Base-by-base conservation (phyloP, 306 rosid species). In the Argentina anserina region DNA sequence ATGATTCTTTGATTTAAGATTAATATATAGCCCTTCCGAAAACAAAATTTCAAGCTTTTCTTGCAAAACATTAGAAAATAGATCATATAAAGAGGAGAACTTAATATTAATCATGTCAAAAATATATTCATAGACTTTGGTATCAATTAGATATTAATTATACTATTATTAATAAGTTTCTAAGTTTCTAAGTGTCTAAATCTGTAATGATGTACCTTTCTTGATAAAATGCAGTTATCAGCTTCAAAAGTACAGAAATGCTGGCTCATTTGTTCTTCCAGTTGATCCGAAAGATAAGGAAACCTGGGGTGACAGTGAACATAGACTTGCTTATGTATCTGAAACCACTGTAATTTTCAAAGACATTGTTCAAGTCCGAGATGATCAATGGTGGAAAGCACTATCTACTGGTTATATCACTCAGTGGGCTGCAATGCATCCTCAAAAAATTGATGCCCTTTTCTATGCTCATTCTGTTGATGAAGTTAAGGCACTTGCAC, bases 281-380 rank as follows among this genome's bases (percentile, higher is more conserved):
- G 92, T 87, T 42, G 91, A 91, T 29, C 89, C 96, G 33, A 87
- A 84, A 0, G 96, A 94, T 82, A 91, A 84, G 82, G 99, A 94
- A 84, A 94, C 97, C 17, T 94, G 96, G 99, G 99, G 99, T 56
- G 97, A 94, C 20, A 91, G 97, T 78, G 99, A 94, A 77, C 99
- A 94, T 78, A 85, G 99, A 69, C 89, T 94, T 6, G 97, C 99
- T 21, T 94, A 94, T 63, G 97, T 94, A 33, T 91, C 99, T 0
- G 99, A 91, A 84, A 94, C 99, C 64, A 94, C 99, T 37, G 99
- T 94, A 63, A 94, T 94, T 36, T 94, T 94, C 86, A 94, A 94
- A 69, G 97, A 91, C 81, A 73, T 90, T 63, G 96, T 94, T 83
- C 91, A 87, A 77, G 99, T 91, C 15, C 82, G 99, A 28, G 99